Evolutionary conservation across 2,329 filamentous ascomycete species (phyloP), one percentile per base, ranked within the genome.

Genomic region (Aspergillus ruber): DNA sequence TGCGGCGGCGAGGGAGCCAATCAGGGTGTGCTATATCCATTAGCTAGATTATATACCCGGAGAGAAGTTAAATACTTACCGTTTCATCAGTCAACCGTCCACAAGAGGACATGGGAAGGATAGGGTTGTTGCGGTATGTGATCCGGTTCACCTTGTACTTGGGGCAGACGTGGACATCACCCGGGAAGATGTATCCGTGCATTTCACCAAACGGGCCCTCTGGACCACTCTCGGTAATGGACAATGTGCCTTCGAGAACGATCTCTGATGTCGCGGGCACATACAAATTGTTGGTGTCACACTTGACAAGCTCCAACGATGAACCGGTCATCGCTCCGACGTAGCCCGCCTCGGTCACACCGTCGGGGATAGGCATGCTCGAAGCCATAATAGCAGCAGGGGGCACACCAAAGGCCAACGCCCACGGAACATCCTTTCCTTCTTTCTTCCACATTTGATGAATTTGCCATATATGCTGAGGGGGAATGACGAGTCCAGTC

Each of bases 181-280:
- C 73, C 51, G 65, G 63, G 55, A 72, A 76, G 29, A 71, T 61
- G 51, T 75, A 71, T 5, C 72, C 73, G 15, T 71, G 67, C 60
- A 70, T 69, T 45, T 76, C 77, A 0, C 73, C 75, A 57, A 78
- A 78, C 0, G 76, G 76, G 0, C 75, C 77, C 46, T 79, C 76
- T 0, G 56, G 56, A 0, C 50, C 71, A 0, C 55, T 72, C 40
- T 78, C 70, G 0, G 68, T 67, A 4, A 72, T 61, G 0, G 74
- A 79, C 12, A 74, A 51, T 0, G 67, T 71, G 2, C 77, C 76
- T 47, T 79, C 76, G 1, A 79, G 58, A 0, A 79, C 70, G 43
- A 79, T 78, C 53, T 80, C 76, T 0, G 64, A 56, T 46, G 70
- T 76, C 0, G 76, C 75, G 0, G 77, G 76, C 1, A 79, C 74